Base-by-base conservation (phyloP, 805 yeast species). In the Lachancea nothofagi region DNA sequence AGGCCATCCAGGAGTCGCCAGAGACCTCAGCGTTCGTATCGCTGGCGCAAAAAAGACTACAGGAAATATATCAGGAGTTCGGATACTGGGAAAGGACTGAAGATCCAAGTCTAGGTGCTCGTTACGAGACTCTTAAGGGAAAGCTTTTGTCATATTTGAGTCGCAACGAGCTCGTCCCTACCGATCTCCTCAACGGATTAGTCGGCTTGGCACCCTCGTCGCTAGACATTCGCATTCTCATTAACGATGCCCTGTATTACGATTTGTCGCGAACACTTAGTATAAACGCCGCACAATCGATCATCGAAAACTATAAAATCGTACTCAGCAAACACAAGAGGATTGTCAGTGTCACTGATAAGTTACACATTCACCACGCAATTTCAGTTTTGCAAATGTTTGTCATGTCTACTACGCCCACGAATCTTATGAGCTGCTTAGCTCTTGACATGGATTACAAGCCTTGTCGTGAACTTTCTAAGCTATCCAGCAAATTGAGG, bases 361-460 rank as follows among this genome's bases (percentile, higher is more conserved):
- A 61, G 42, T 42, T 64, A 1, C 42, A 48, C 3, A 49, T 62
- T n/a, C 51, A 59, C 41, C 49, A 56, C 38, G 44, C 50, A 5
- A 48, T 62, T 9, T 49, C 71, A 1, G 52, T 61, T 1, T 56
- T 76, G 15, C 73, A 73, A 41, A 60, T 74, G 36, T 78, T 70
- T 49, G 72, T 78, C 5, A 66, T 77, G 28, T 65, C 68, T 27
- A 75, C 77, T 29, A 74, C 74, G 12, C 68, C 69, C 19, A 72
- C 83, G 0, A 67, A 70, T 28, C 66, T 80, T 19, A 74, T 80
- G 48, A 78, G 74, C 46, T 88, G 97, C 57, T 64, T 90, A 35
- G 78, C 83, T 40, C 71, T 77, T 31, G 90, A 90, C 59, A 83
- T 86, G 59, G 96, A 86, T 46, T 73, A 71, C 47, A 63, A 64